Evolutionary conservation across 306 rosid species (phyloP), one percentile per base, ranked within the genome.

Genomic region (Fragaria vesca): DNA sequence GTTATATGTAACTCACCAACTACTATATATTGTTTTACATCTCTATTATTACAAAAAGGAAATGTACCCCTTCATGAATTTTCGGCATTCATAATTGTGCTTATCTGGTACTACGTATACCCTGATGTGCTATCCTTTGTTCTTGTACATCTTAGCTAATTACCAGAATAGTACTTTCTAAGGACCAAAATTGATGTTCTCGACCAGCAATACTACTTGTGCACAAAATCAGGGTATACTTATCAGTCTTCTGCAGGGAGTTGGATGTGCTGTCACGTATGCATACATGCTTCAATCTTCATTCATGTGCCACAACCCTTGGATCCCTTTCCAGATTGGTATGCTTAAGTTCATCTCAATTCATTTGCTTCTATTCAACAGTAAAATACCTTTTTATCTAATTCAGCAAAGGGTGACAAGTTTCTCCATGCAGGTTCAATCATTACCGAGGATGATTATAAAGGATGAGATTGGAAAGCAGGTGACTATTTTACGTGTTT

Each of bases 281-380:
- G 74, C 97, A 95, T 81, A 80, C 93, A 9, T 91, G 94, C 85
- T 92, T 88, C 85, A 95, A 92, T 89, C 97, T 95, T 73, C 93
- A 72, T 80, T 92, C 97, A 1, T 92, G 97, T 85, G 90, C 93
- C 73, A 89, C 97, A 76, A 91, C 99, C 18, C 99, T 95, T 68
- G 97, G 92, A 81, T 93, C 97, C 70, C 99, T 95, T 78, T 95
- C 97, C 77, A 91, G 84, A 93, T 85, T 95, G 99, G 99, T 95
- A 89, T 34, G 76, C 71, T 80, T 15, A 34, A 78, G 77, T 43
- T 69, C 28, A 69, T 65, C 67, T 1, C 69, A 68, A 28, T 76
- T 73, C 55, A 43, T 12, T 74, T 38, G 62, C 32, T 11, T 71
- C 50, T 50, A 8, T 79, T 38, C 8, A 58, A 46, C 20, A 20